Base-by-base conservation (phyloP, 306 rosid species). In the Pyrus betulifolia region DNA sequence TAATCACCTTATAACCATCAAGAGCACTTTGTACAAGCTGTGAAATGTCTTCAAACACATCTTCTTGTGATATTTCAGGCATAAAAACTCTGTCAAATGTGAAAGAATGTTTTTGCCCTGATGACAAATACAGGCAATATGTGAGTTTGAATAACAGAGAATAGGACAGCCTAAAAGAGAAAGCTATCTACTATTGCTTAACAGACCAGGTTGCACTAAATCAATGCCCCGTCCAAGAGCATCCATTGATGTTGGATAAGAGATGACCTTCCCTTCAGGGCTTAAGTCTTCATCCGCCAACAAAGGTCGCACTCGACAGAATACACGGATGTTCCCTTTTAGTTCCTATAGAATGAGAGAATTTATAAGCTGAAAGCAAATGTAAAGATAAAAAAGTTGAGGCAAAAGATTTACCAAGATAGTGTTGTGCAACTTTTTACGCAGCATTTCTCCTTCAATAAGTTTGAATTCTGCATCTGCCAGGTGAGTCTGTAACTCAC, bases 1-100 rank as follows among this genome's bases (percentile, higher is more conserved):
- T 57, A 38, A 86, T 85, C 83, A 95, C 99, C 99, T 95, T 95
- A 70, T 95, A 95, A 84, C 99, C 99, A 82, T 95, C 97, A 35
- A 95, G 96, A 75, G 99, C 99, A 84, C 99, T 95, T 85, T 95
- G 99, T 54, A 95, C 99, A 28, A 95, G 99, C 84, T 95, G 99
- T 23, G 99, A 90, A 77, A 95, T 92, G 83, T 95, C 97, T 10
- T 86, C 92, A 71, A 95, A 92, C 62, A 90, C 97, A 45, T 90
- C 96, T 77, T 89, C 91, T 83, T 95, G 99, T 31, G 88, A 70
- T n/a, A 85, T 84, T 22, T 92, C 97, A 46, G 97, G 97, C 75
- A 86, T 80, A 70, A 95, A 95, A 83, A 95, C 97, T 85, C 84
- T 91, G 89, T 95, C 99, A 74, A 88, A 95, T 57, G 92, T 86